Evolutionary conservation across 768 basidiomycete genomes (phyloP).

Genomic region (Auricularia sp.): DNA sequence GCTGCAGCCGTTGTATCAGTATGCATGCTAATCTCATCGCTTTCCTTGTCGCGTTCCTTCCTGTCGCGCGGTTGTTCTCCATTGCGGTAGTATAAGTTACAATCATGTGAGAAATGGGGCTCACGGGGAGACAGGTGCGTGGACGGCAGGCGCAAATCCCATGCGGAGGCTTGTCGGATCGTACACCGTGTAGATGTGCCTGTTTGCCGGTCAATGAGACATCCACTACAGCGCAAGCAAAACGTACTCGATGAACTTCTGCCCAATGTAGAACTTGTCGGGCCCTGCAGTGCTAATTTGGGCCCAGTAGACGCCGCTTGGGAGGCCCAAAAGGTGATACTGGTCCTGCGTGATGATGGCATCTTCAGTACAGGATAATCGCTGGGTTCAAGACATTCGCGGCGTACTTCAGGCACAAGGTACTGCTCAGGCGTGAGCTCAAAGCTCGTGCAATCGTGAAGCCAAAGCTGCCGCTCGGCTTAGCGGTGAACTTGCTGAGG

Average conservation of each 20-base stretch:
- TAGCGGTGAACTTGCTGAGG: background rate
- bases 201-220: background rate
- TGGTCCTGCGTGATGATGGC: background rate
- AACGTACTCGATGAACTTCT: conserved; percentile 5
- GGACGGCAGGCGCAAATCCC: background rate
- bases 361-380: background rate
- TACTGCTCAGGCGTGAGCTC: conserved; percentile 4
- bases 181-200: conserved; percentile 6
- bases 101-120: too few species aligned
- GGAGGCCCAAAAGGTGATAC: background rate
- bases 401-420: background rate
- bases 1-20: too few species aligned
- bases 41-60: too few species aligned
- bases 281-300: background rate
- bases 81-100: too few species aligned
- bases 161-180: conserved; percentile 4
- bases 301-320: background rate
- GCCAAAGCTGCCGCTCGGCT: background rate
- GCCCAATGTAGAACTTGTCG: conserved; percentile 4
- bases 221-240: background rate
- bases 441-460: conserved; percentile 6
- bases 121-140: background rate
- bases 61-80: too few species aligned
- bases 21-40: too few species aligned
- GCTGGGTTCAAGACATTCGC: background rate